These are phyloP conservation scores for Arabis alpina DNA, from an alignment of 345 rosid genomes.

Conservation along the genomic window DNA sequence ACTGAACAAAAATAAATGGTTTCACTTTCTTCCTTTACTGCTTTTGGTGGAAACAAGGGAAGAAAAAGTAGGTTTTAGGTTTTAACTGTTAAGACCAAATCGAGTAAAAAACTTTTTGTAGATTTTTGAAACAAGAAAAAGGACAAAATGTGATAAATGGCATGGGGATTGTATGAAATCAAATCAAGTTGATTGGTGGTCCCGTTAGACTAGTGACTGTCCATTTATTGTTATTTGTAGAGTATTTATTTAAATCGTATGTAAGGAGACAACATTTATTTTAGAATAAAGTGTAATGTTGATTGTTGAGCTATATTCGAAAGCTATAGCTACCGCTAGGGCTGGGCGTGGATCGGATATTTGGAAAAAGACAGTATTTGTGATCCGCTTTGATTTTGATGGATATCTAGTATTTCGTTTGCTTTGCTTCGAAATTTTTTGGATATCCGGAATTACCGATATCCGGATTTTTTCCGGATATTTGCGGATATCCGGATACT, in stretches of 20 bases:
- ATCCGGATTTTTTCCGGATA: too few relatives aligned
- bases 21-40: background rate
- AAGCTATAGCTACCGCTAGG: background rate
- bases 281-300: background rate
- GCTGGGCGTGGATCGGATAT: too few relatives aligned
- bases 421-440: too few relatives aligned
- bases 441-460: too few relatives aligned
- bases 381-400: too few relatives aligned
- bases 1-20: background rate
- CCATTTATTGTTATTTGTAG: background rate
- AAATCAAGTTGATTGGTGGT: constrained; percentile 24
- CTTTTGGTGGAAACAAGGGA: background rate
- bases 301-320: background rate
- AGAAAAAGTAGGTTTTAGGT: background rate
- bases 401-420: too few relatives aligned
- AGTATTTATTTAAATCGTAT: background rate
- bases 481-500: too few relatives aligned
- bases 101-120: constrained; percentile 1
- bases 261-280: background rate
- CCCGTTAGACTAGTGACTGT: background rate
- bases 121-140: background rate
- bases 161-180: constrained; percentile 32
- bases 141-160: constrained; percentile 6
- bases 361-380: too few relatives aligned
- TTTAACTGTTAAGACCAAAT: constrained; percentile 23